Evolutionary conservation across 495 filamentous ascomycete genomes (phyloP).

Genomic region (Annulohypoxylon maeteangense): DNA sequence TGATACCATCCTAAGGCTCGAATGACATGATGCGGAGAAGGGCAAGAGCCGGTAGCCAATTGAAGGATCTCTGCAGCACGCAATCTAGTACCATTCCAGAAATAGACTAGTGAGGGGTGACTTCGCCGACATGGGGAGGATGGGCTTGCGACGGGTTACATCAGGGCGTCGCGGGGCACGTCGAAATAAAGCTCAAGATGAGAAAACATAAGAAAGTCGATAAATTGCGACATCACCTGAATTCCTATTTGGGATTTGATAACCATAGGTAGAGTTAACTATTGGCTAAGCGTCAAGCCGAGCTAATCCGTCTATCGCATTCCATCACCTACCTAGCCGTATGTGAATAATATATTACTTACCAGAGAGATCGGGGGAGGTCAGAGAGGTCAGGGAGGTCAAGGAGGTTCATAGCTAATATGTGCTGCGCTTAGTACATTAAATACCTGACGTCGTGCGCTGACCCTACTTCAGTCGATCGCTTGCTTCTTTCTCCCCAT

Average conservation of each 20-base stretch:
- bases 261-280: background rate
- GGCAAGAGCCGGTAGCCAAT: constrained; percentile 39
- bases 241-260: constrained; percentile 31
- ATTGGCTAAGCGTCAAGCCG: constrained; percentile 27
- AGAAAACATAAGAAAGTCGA: constrained; percentile 36
- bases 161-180: constrained; percentile 30
- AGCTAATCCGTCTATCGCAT: constrained; percentile 11
- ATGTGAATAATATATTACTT: constrained; percentile 17
- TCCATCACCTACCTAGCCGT: constrained; percentile 14
- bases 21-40: constrained; percentile 46
- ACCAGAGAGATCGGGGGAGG: constrained; percentile 6
- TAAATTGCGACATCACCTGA: constrained; percentile 39
- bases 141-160: background rate
- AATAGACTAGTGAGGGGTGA: constrained; percentile 46
- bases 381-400: background rate
- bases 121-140: constrained; percentile 9
- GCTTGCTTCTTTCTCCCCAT: constrained; percentile 14
- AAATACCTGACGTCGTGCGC: constrained; percentile 36
- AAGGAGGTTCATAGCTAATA: background rate
- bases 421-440: constrained; percentile 2
- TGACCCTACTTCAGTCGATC: constrained; percentile 18
- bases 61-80: constrained; percentile 35
- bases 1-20: constrained; percentile 46
- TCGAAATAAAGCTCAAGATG: constrained; percentile 12
- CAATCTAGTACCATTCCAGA: constrained; percentile 36